Evolutionary conservation across 169 alveolate species (phyloP).

Genomic region (Plasmodium yoelii): DNA sequence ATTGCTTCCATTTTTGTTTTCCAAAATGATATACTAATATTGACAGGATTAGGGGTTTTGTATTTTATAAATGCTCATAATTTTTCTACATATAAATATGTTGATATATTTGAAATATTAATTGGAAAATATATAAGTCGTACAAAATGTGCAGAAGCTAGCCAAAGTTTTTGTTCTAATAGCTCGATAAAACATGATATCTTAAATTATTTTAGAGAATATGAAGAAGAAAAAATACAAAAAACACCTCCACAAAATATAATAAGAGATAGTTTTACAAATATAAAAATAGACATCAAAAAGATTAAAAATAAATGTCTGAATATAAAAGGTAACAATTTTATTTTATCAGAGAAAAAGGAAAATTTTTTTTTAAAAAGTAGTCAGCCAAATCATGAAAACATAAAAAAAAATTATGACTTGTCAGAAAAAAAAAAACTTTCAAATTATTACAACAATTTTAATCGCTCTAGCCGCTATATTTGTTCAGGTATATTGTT

Average conservation of each 20-base stretch:
- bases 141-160: neutral
- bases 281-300: neutral
- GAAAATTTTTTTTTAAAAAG: neutral
- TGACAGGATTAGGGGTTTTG: constrained; percentile 31
- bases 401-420: neutral
- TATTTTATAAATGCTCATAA: constrained; percentile 31
- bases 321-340: neutral
- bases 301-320: neutral
- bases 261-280: neutral
- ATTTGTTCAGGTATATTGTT: constrained; percentile 16
- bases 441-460: neutral
- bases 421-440: too few species aligned
- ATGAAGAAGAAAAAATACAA: neutral
- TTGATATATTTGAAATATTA: constrained; percentile 14
- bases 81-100: constrained; percentile 7
- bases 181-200: neutral
- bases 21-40: constrained; percentile 28
- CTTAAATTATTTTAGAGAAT: too few species aligned
- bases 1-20: constrained; percentile 50
- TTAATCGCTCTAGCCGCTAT: neutral
- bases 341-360: neutral
- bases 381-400: too few species aligned
- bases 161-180: neutral
- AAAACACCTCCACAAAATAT: neutral
- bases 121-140: neutral